Evolutionary conservation across 108 stramenopile genomes (phyloP), one percentile per base, ranked within the genome.

Genomic region (Mediolabrus comicus): DNA sequence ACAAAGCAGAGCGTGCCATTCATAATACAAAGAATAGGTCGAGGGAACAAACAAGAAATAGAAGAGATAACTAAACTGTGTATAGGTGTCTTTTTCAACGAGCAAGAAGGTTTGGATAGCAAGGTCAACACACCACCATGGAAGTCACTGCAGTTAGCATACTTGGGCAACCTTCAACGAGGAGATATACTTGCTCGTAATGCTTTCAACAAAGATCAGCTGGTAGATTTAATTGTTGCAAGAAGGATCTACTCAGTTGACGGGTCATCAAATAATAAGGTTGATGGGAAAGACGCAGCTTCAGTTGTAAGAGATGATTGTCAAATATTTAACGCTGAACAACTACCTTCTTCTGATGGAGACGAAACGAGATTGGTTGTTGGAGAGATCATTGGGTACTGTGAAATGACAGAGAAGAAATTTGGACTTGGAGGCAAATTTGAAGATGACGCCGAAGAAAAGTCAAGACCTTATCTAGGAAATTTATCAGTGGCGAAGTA

Each of bases 1-100:
- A 24, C 22, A 5, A 49, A 52, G 30, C 49, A 66, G 19, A 58
- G 65, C 17, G 32, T 81, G 33, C 74, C 84, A 22, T 87, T 75
- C 64, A 46, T 87, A 39, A 72, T 87, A 59, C 72, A 87, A 63
- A 65, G 71, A 36, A 74, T 87, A 53, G 72, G 82, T 14, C 62
- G 67, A 30, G 67, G 62, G 1, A 49, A 64, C n/a, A 79, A 75
- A 24, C 52, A 49, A 51, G 74, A 83, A 52, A 77, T 68, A 10
- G 71, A 76, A 6, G 81, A 82, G 34, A 71, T 90, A 22, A 69
- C 80, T 11, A 59, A 82, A 28, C 53, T 90, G 59, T 87, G 86
- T 43, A 83, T 90, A 29, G 81, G 82, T 62, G 89, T 90, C 14
- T 90, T 90, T 76, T 90, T 90, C 73, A 84, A 90, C 58, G 83